Conservation (phyloP, 345 rosid species). For the Gossypium herbaceum region DNA sequence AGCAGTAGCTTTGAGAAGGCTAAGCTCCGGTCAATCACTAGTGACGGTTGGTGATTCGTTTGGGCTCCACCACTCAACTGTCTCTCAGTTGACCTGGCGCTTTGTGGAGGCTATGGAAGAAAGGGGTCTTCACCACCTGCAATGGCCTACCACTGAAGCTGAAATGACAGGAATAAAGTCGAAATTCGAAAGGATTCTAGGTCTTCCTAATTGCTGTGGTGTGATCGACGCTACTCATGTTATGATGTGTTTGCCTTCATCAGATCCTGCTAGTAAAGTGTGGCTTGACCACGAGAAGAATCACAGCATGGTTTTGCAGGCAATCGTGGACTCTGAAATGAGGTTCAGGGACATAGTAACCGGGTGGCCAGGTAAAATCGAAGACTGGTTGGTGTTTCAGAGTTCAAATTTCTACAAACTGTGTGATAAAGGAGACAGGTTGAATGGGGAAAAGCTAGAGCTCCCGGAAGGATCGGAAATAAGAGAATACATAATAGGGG, state of each 20-base stretch:
- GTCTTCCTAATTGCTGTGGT: conserved; percentile 66
- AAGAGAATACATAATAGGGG: conserved; percentile 59
- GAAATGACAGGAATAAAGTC: conserved; percentile 40
- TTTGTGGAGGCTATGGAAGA: conserved; percentile 66
- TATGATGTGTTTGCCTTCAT: conserved; percentile 46
- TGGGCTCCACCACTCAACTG: conserved; percentile 54
- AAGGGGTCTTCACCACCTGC: conserved; percentile 47
- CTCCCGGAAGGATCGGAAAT: conserved; percentile 41
- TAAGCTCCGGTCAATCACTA: conserved; percentile 55
- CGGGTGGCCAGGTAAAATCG: conserved; percentile 67
- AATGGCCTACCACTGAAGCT: conserved; percentile 48
- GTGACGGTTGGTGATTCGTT: conserved; percentile 45
- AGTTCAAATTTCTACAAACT: conserved; percentile 41
- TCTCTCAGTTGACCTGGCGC: conserved; percentile 66
- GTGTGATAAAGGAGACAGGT: conserved; percentile 43
- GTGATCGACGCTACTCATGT: conserved; percentile 53
- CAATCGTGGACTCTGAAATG: conserved; percentile 51
- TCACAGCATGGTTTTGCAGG: conserved; percentile 64
- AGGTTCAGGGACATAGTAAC: conserved; percentile 60
- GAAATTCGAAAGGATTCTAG: conserved; percentile 45
- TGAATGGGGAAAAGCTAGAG: conserved; percentile 36
- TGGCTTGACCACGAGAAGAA: conserved; percentile 57
- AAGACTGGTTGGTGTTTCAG: conserved; percentile 38
- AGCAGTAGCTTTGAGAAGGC: conserved; percentile 59
- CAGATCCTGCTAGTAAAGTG: conserved; percentile 38